Base-by-base conservation (phyloP, 257 asterid species). In the Echites panduratus region DNA sequence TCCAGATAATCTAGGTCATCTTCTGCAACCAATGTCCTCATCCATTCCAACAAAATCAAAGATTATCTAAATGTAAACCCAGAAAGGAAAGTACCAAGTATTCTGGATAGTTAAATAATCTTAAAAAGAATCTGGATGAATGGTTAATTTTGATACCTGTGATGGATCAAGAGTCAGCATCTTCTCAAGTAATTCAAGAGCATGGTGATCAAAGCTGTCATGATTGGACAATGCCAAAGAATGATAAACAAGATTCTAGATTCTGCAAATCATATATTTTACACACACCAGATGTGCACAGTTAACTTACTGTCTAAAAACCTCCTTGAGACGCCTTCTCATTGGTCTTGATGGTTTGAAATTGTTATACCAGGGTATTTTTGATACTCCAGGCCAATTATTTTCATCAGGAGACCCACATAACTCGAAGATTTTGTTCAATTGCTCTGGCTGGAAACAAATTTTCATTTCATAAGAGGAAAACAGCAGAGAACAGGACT, bases 111-210 rank as follows among this genome's bases (percentile, higher is more conserved):
- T 40, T 35, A 63, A 17, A 17, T 64, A 8, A 38, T 64, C 57
- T 27, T 24, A 22, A 19, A 26, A 66, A 12, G 38, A 9, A 49
- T 20, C 22, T 48, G 24, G 47, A 7, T 17, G 63, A 32, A 9
- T 50, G 14, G 41, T 48, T 26, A 17, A 50, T 27, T 41, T n/a
- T 40, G 35, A 22, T 89, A 93, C 98, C 95, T 90, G 95, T 69
- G 96, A 79, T 22, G 97, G 98, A 82, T 93, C 97, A 16, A 93
- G 98, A 70, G 89, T 79, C 78, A 93, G 80, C 98, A 90, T 93
- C 73, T 76, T 79, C 77, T 93, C 97, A 69, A 93, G 95, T 74
- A 90, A 85, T 83, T 93, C 98, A 86, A 93, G 68, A 45, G 97
- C 98, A 84, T 93, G 90, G 16, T 94, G 96, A 76, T 93, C 98